Conservation (phyloP, 1,284 basidiomycete genomes). For the Apiotrichum akiyoshidainum region DNA sequence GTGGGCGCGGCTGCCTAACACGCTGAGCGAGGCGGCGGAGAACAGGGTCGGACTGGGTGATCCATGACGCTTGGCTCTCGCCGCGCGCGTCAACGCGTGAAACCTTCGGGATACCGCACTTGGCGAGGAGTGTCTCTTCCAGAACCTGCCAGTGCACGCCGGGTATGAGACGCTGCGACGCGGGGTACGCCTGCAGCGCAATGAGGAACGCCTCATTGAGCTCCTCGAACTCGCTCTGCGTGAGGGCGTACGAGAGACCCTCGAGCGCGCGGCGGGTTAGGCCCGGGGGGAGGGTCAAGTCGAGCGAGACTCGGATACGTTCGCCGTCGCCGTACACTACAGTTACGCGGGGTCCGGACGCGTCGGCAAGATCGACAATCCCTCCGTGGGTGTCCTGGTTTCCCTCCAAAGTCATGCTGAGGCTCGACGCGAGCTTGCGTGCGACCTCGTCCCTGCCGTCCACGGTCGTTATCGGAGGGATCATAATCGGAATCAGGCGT, state of each 20-base stretch:
- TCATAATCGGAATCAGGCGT: constrained; percentile 50
- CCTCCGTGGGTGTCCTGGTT: constrained; percentile 1
- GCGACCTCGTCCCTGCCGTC: constrained; percentile 35
- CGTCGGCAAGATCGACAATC: constrained; percentile 44
- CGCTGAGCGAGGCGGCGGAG: constrained; percentile 50
- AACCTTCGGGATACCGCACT: constrained; percentile 6
- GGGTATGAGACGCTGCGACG: background rate
- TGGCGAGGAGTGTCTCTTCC: constrained; percentile 44
- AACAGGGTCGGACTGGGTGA: constrained; percentile 48
- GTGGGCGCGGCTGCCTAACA: constrained; percentile 34
- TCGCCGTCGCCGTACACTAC: constrained; percentile 57
- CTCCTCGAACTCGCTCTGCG: constrained; percentile 32
- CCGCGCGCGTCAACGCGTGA: background rate
- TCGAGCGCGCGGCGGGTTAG: constrained; percentile 62
- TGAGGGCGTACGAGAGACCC: constrained; percentile 60
- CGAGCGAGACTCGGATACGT: constrained; percentile 54
- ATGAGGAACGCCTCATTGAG: constrained; percentile 5
- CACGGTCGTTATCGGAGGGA: constrained; percentile 26
- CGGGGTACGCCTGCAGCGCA: background rate
- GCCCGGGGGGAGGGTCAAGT: constrained; percentile 56
- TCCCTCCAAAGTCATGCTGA: constrained; percentile 33
- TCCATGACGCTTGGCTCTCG: constrained; percentile 1
- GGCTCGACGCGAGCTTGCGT: constrained; percentile 30
- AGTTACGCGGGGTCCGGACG: constrained; percentile 54
- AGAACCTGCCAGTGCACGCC: constrained; percentile 12